phyloP scores from a whole-genome alignment of 192 early-diverging fungal species.

The Coemansia furcata region DNA sequence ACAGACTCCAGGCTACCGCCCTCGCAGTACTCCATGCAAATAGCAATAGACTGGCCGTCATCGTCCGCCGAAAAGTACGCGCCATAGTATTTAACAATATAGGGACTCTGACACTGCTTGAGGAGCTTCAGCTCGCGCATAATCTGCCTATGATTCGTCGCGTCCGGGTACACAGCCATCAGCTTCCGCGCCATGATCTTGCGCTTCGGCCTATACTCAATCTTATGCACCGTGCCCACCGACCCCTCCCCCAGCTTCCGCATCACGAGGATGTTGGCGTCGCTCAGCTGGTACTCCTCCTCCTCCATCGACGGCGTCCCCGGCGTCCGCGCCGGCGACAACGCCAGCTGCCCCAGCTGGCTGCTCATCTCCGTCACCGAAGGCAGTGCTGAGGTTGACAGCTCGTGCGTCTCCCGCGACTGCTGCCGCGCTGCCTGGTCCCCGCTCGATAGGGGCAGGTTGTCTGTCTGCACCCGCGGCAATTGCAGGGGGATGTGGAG shows the following conservation, averaged over 20 bases:
- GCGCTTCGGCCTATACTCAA: slow-evolving; percentile 68
- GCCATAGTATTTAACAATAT: slow-evolving; percentile 95
- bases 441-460: slow-evolving; percentile 14
- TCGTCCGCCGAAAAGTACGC: slow-evolving; percentile 80
- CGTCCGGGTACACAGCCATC: slow-evolving; percentile 65
- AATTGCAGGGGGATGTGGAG: slow-evolving; percentile 22
- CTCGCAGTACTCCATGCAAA: slow-evolving; percentile 98
- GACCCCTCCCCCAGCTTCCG: slow-evolving; percentile 88
- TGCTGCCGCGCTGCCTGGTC: slow-evolving; percentile 49
- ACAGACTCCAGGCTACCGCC: slow-evolving; percentile 90
- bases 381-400: slow-evolving; percentile 17
- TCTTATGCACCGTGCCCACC: slow-evolving; percentile 90
- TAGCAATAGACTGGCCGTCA: slow-evolving; percentile 73
- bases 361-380: background rate
- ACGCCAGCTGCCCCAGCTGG: slow-evolving; percentile 27
- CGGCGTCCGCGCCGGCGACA: background rate
- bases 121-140: slow-evolving; percentile 89
- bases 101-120: slow-evolving; percentile 83
- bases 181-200: slow-evolving; percentile 92
- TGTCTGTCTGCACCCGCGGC: slow-evolving; percentile 29
- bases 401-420: slow-evolving; percentile 44
- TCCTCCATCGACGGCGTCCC: background rate
- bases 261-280: slow-evolving; percentile 73
- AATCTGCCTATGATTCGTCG: slow-evolving; percentile 78
- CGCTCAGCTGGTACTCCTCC: slow-evolving; percentile 41